These are phyloP conservation scores for Pseudocercospora eumusae DNA, from an alignment of 2,329 filamentous ascomycete genomes.

Conservation along the genomic window DNA sequence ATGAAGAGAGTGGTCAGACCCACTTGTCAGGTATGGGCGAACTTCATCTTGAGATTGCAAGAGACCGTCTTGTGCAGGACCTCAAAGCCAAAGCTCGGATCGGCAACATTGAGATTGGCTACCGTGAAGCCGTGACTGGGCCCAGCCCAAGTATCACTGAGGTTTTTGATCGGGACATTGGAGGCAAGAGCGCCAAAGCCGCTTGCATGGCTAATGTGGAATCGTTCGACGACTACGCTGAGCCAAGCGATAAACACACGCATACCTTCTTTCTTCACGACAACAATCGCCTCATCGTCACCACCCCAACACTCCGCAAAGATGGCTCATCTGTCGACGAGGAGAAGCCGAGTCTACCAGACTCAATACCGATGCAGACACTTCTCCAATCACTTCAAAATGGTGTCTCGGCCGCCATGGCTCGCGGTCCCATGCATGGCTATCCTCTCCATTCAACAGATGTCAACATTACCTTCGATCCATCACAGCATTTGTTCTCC, in stretches of 20 bases:
- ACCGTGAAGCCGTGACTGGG: constrained; percentile 75
- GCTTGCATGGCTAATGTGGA: constrained; percentile 69
- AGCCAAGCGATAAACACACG: constrained; percentile 31
- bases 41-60: constrained; percentile 88
- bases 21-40: constrained; percentile 95
- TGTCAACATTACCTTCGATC: constrained; percentile 70
- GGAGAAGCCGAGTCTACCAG: constrained; percentile 54
- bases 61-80: constrained; percentile 83
- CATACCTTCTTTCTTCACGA: constrained; percentile 56
- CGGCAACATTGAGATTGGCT: constrained; percentile 91
- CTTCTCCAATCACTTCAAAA: constrained; percentile 65
- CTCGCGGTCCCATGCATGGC: constrained; percentile 76
- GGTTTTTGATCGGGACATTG: constrained; percentile 75
- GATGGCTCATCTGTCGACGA: constrained; percentile 44
- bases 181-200: constrained; percentile 76
- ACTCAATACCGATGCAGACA: constrained; percentile 54
- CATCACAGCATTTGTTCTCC: constrained; percentile 62
- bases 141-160: constrained; percentile 58
- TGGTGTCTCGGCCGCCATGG: constrained; percentile 78
- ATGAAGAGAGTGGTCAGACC: constrained; percentile 90
- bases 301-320: constrained; percentile 52
- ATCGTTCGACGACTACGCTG: constrained; percentile 17
- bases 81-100: constrained; percentile 84
- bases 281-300: constrained; percentile 68
- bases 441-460: constrained; percentile 78